Conservation (phyloP, 345 rosid genomes). For the Euclidium syriacum region DNA sequence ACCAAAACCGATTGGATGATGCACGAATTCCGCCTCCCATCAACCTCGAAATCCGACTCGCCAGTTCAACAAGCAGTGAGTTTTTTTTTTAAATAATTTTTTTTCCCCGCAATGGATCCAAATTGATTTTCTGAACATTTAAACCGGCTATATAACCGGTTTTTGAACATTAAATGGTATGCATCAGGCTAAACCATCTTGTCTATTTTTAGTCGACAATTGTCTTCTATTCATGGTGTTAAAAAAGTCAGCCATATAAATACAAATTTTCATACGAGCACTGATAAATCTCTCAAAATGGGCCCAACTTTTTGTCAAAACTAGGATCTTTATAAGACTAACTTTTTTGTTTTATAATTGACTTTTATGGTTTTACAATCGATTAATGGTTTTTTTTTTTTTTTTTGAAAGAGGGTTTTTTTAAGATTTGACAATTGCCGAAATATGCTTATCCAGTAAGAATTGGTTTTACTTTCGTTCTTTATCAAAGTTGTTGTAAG, state of each 20-base stretch:
- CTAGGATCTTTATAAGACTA: not conserved
- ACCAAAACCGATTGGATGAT: constrained; percentile 95
- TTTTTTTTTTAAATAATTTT: not conserved
- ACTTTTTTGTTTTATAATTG: not conserved
- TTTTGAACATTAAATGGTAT: not conserved
- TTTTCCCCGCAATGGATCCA: not conserved
- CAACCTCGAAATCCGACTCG: constrained; percentile 21
- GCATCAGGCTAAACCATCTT: constrained; percentile 4
- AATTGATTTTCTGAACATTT: not conserved
- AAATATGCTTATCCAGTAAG: too few relatives aligned
- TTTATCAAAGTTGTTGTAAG: too few relatives aligned
- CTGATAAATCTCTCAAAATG: not conserved
- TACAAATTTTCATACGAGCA: constrained; percentile 1
- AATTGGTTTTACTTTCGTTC: too few relatives aligned
- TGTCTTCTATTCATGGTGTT: not conserved
- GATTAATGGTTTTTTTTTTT: too few relatives aligned
- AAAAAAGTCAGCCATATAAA: constrained; percentile 1
- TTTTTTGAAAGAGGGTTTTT: too few relatives aligned
- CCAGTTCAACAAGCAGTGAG: constrained; percentile 65
- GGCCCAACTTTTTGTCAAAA: not conserved
- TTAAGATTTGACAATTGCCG: too few relatives aligned
- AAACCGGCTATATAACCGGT: not conserved
- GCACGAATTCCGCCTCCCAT: constrained; percentile 80
- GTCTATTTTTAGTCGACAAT: constrained; percentile 1
- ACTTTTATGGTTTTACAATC: too few relatives aligned